A percentile compares a stretch with the other conserved stretches of the same genome.
Evolutionary conservation across 345 rosid genomes (phyloP).

Genomic region (Eucalyptus microcorys): DNA sequence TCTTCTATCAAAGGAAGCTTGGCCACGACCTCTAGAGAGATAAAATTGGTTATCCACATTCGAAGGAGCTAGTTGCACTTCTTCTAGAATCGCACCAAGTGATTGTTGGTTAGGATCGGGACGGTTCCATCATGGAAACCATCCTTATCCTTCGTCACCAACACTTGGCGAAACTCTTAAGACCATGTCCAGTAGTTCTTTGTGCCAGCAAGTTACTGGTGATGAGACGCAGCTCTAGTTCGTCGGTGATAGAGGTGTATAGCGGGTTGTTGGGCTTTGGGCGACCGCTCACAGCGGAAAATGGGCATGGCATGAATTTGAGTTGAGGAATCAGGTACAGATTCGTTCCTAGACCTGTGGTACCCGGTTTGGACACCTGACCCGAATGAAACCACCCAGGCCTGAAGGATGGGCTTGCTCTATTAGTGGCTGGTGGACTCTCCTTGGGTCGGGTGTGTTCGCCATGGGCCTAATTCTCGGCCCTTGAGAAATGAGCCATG

Average conservation of each 20-base stretch:
- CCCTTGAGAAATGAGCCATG: neutral
- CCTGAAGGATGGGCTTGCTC: fast-evolving
- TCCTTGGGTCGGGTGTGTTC: neutral
- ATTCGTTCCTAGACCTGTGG: fast-evolving
- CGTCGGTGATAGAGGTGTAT: neutral
- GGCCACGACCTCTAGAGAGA: fast-evolving
- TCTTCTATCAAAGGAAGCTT: neutral
- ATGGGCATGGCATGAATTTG: fast-evolving
- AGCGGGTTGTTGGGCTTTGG: fast-evolving
- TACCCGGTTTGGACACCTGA: fast-evolving
- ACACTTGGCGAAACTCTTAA: fast-evolving
- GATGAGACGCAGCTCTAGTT: fast-evolving
- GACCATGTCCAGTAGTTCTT: neutral
- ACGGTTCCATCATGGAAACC: neutral
- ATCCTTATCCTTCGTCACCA: fast-evolving
- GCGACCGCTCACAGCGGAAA: fast-evolving
- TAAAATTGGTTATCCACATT: neutral
- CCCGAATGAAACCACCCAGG: neutral
- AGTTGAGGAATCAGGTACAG: neutral
- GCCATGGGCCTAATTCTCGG: neutral
- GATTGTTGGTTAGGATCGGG: fast-evolving
- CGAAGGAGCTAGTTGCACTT: neutral
- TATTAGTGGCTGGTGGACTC: neutral
- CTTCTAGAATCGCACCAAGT: fast-evolving
- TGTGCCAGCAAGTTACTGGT: fast-evolving